These are phyloP conservation scores for Pichia scutulata DNA, from an alignment of 805 yeast species.

Conservation along the genomic window DNA sequence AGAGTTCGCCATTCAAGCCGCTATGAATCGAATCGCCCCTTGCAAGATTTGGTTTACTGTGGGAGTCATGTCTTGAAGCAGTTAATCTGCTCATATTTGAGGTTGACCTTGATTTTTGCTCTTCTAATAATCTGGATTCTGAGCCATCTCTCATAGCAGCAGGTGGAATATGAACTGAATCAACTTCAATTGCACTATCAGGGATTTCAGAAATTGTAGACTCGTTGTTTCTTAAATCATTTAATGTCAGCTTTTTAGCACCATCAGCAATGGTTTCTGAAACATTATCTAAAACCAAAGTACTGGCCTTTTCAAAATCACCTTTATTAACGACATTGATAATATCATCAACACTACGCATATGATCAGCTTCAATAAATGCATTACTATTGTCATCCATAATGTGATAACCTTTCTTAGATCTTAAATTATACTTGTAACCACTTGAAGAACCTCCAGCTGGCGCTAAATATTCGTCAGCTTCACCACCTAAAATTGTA, in stretches of 20 bases:
- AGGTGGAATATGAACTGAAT: slow-evolving; percentile 34
- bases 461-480: slow-evolving; percentile 29
- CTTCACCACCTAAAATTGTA: slow-evolving; percentile 26
- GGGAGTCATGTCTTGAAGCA: neutral
- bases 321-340: slow-evolving; percentile 28
- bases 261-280: slow-evolving; percentile 7
- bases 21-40: slow-evolving; percentile 71
- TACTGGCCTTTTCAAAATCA: slow-evolving; percentile 13
- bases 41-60: slow-evolving; percentile 54
- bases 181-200: slow-evolving; percentile 30
- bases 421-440: slow-evolving; percentile 4
- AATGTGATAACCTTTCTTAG: neutral
- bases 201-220: slow-evolving; percentile 24
- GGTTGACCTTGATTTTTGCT: slow-evolving; percentile 18
- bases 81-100: slow-evolving; percentile 5
- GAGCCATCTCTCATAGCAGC: slow-evolving; percentile 40
- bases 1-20: slow-evolving; percentile 35
- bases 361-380: slow-evolving; percentile 19
- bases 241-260: slow-evolving; percentile 8
- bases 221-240: slow-evolving; percentile 5
- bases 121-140: slow-evolving; percentile 23
- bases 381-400: slow-evolving; percentile 1
- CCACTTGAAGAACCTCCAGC: slow-evolving; percentile 23
- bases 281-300: slow-evolving; percentile 9
- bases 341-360: slow-evolving; percentile 26